phyloP scores from a whole-genome alignment of 2,329 filamentous ascomycete species.

The Fusarium sp. region DNA sequence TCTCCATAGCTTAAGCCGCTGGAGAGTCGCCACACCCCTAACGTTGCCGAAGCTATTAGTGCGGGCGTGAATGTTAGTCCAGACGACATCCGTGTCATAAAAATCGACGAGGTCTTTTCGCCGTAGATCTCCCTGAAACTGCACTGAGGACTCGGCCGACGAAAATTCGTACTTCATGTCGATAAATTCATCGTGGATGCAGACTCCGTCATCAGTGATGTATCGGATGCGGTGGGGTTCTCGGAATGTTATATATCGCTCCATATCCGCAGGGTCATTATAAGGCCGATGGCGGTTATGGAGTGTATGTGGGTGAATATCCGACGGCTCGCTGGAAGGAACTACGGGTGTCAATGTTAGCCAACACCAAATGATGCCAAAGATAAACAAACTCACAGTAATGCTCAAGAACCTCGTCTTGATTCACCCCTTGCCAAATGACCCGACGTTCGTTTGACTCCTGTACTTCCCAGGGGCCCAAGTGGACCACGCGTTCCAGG shows the following conservation, averaged over 20 bases:
- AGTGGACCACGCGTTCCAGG: constrained; percentile 62
- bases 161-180: constrained; percentile 65
- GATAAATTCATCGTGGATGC: constrained; percentile 61
- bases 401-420: constrained; percentile 64
- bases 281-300: constrained; percentile 64
- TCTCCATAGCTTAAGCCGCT: constrained; percentile 65
- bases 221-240: constrained; percentile 63
- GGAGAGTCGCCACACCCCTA: constrained; percentile 62
- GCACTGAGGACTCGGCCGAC: constrained; percentile 58
- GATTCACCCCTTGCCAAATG: constrained; percentile 65
- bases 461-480: constrained; percentile 65
- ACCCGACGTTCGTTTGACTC: constrained; percentile 60
- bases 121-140: constrained; percentile 63
- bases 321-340: constrained; percentile 58
- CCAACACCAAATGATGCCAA: neutral
- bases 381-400: constrained; percentile 53
- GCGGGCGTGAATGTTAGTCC: constrained; percentile 62
- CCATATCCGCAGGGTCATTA: constrained; percentile 61
- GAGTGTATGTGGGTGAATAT: constrained; percentile 61
- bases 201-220: constrained; percentile 58
- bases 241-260: constrained; percentile 61
- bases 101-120: constrained; percentile 62
- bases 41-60: constrained; percentile 64
- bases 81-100: constrained; percentile 65
- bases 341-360: constrained; percentile 48